phyloP scores from a whole-genome alignment of 371 early-diverging fungal genomes.

The Lichtheimia corymbifera region DNA sequence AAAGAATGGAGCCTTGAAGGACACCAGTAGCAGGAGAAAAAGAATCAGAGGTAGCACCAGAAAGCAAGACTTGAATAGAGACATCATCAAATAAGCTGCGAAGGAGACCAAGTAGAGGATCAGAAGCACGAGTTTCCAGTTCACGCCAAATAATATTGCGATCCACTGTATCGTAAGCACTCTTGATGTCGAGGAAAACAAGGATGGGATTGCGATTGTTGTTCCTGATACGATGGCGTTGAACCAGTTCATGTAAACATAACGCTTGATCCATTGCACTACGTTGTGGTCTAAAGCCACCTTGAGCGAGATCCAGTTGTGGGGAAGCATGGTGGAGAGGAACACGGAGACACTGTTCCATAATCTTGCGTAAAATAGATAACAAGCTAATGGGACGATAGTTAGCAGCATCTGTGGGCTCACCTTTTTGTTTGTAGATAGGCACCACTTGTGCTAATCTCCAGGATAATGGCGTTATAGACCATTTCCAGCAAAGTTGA shows the following conservation, averaged over 20 bases:
- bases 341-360: conserved; percentile 10
- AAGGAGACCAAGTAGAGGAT: background rate
- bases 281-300: conserved; percentile 15
- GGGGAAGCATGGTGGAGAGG: background rate
- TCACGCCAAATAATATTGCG: background rate
- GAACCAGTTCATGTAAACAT: conserved; percentile 15
- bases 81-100: background rate
- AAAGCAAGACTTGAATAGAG: background rate
- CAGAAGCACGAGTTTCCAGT: background rate
- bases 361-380: conserved; percentile 14
- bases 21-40: background rate
- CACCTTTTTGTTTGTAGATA: conserved; percentile 23
- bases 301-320: conserved; percentile 16
- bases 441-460: conserved; percentile 17
- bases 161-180: conserved; percentile 22
- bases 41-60: background rate
- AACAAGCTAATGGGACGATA: conserved; percentile 21
- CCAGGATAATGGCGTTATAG: conserved; percentile 9
- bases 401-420: conserved; percentile 15
- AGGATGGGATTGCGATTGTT: conserved; percentile 9
- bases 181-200: conserved; percentile 20
- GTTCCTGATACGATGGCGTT: background rate
- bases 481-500: conserved; percentile 1
- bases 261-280: conserved; percentile 21
- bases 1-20: background rate